Conservation (phyloP, 2,329 filamentous ascomycete species). For the Claviceps sorghi region DNA sequence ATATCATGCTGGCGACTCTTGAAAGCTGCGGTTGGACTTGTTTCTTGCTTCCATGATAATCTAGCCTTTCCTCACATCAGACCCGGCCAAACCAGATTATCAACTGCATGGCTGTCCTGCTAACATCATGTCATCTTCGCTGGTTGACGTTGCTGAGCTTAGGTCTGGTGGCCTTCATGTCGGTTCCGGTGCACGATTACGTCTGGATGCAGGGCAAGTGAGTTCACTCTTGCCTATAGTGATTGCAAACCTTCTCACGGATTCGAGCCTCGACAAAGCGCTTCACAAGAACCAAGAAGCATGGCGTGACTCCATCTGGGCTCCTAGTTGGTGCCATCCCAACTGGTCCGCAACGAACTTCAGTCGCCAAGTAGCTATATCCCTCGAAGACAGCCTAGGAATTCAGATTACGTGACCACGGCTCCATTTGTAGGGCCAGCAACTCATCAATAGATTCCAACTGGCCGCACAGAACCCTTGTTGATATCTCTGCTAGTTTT, state of each 20-base stretch:
- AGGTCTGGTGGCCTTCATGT: too few relatives aligned
- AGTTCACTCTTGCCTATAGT: too few relatives aligned
- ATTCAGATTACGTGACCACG: neutral
- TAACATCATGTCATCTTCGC: too few relatives aligned
- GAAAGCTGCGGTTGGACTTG: neutral
- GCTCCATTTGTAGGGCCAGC: neutral
- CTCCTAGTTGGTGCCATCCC: neutral
- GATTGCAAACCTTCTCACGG: too few relatives aligned
- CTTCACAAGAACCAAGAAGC: too few relatives aligned
- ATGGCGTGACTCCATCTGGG: neutral
- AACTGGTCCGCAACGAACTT: neutral
- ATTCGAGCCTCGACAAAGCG: too few relatives aligned
- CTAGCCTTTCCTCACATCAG: neutral
- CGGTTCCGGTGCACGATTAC: too few relatives aligned
- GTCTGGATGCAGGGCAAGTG: too few relatives aligned
- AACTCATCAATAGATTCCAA: neutral
- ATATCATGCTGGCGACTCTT: neutral
- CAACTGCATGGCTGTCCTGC: too few relatives aligned
- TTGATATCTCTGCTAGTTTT: neutral
- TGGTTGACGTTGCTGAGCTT: too few relatives aligned
- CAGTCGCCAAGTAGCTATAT: neutral
- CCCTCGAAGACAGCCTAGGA: neutral
- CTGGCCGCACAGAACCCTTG: neutral
- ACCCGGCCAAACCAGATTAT: neutral
- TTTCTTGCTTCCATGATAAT: neutral